Conservation (phyloP, 164 flowering plant genomes). For the Vitis labrusca region DNA sequence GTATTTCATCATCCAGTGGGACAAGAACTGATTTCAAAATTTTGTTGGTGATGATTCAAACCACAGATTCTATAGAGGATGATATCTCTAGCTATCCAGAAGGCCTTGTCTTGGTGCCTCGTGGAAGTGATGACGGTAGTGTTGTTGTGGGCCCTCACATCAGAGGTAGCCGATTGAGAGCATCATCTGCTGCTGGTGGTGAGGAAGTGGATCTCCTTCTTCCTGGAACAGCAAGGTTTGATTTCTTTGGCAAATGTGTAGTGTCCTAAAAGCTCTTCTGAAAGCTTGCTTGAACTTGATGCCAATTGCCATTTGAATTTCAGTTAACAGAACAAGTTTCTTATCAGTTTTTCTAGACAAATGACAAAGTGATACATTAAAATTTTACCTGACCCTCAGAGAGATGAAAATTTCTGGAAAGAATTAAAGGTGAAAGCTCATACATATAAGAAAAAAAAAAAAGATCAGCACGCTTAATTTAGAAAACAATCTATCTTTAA, state of each 20-base stretch:
- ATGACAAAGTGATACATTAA: too few species aligned
- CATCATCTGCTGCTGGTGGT: slow-evolving; percentile 75
- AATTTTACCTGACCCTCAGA: too few species aligned
- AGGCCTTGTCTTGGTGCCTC: slow-evolving; percentile 91
- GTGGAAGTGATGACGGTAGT: slow-evolving; percentile 64
- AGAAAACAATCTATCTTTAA: too few species aligned
- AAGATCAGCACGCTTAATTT: too few species aligned
- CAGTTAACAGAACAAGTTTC: too few species aligned
- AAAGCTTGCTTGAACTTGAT: too few species aligned
- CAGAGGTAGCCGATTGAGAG: slow-evolving; percentile 84
- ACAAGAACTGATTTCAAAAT: slow-evolving; percentile 8
- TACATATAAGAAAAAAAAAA: too few species aligned
- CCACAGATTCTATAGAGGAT: slow-evolving; percentile 67
- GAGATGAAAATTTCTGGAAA: background rate
- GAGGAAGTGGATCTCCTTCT: slow-evolving; percentile 98
- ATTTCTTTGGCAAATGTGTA: background rate
- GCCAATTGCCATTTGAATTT: background rate
- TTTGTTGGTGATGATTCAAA: slow-evolving; percentile 15
- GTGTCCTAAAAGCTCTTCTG: too few species aligned
- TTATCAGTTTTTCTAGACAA: too few species aligned
- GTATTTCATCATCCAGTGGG: background rate
- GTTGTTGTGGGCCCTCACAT: slow-evolving; percentile 91
- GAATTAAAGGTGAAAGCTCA: background rate
- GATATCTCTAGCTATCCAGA: slow-evolving; percentile 78
- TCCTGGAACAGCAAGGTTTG: slow-evolving; percentile 96